Evolutionary conservation across 2,329 filamentous ascomycete species (phyloP), one percentile per base, ranked within the genome.

Genomic region (Colletotrichum sp.): DNA sequence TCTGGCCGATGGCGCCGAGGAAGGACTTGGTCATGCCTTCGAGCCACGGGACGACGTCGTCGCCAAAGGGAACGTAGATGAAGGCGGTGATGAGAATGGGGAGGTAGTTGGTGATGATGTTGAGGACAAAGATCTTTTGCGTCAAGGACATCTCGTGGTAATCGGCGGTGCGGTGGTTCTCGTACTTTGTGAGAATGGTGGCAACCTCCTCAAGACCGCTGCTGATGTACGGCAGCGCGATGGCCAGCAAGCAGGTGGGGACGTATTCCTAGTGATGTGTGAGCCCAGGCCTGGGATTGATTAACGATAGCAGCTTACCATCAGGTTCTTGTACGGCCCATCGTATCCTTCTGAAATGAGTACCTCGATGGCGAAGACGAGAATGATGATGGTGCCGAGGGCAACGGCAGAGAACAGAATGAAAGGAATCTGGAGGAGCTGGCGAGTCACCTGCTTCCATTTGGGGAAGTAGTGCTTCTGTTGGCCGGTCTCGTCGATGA

Each of bases 91-190:
- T 87, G 77, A 95, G 89, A 62, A 95, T 93, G 1, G 93, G 93
- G 1, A 95, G 88, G 81, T 96, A 96, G 6, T 94, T 94, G 15
- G 94, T 95, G 84, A 96, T 95, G 86, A 95, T 95, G 86, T 94
- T 95, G 81, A 96, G 90, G 39, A 95, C 88, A 75, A 96, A 95
- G 9, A 94, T 90, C 87, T 96, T 96, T 77, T 93, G 91, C 0
- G 93, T 94, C 78, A 94, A 88, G 0, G 93, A 92, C 76, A 92
- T 90, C 76, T 95, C 92, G 80, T 94, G 92, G 24, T 90, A 87
- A 66, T 93, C 92, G 36, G 92, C 88, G 0, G 93, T 95, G 70
- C 94, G 91, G 81, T 95, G 94, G 81, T 96, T 96, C 81, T 96
- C 94, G 79, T 91, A 95, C 18, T 94, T 87, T 13, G 92, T 95